A percentile compares a stretch with the other conserved stretches of the same genome.
phyloP scores from a whole-genome alignment of 139 green algal species.

The Nannochloris sp. region DNA sequence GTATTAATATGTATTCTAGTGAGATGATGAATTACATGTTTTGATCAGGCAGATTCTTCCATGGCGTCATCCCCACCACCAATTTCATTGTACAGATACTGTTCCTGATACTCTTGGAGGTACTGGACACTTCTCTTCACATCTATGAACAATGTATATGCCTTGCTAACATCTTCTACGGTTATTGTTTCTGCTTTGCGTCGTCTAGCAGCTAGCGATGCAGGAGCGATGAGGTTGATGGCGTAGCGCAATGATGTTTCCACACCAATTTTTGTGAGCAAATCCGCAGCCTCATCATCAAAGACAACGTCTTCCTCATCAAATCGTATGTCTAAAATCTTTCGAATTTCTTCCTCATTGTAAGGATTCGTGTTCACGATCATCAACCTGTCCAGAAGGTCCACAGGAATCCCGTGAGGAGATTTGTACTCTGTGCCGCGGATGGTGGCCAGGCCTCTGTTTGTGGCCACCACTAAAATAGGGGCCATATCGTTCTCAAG shows the following conservation, averaged over 20 bases:
- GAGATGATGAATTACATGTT: constrained; percentile 1
- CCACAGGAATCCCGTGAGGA: constrained; percentile 96
- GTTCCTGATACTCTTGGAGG: constrained; percentile 87
- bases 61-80: constrained; percentile 13
- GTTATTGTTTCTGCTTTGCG: constrained; percentile 81
- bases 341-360: constrained; percentile 81
- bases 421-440: constrained; percentile 86
- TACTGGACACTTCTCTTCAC: constrained; percentile 73
- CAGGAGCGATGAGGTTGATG: constrained; percentile 92
- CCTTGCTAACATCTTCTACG: constrained; percentile 85
- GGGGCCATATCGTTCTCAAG: constrained; percentile 97
- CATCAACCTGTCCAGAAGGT: constrained; percentile 95
- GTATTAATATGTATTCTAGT: constrained; percentile 2
- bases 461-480: constrained; percentile 96
- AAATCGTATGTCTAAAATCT: constrained; percentile 83
- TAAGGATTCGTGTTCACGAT: constrained; percentile 97
- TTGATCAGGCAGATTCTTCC: not conserved
- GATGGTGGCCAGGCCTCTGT: constrained; percentile 94
- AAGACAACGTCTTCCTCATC: constrained; percentile 74
- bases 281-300: constrained; percentile 78
- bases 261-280: constrained; percentile 92
- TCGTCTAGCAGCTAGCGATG: constrained; percentile 68
- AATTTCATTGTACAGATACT: constrained; percentile 99
- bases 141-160: constrained; percentile 96
- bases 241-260: constrained; percentile 94